A percentile compares a stretch with the other conserved stretches of the same genome.
These are phyloP conservation scores for Trichoderma gamsii DNA, from an alignment of 495 filamentous ascomycete genomes.

Conservation along the genomic window DNA sequence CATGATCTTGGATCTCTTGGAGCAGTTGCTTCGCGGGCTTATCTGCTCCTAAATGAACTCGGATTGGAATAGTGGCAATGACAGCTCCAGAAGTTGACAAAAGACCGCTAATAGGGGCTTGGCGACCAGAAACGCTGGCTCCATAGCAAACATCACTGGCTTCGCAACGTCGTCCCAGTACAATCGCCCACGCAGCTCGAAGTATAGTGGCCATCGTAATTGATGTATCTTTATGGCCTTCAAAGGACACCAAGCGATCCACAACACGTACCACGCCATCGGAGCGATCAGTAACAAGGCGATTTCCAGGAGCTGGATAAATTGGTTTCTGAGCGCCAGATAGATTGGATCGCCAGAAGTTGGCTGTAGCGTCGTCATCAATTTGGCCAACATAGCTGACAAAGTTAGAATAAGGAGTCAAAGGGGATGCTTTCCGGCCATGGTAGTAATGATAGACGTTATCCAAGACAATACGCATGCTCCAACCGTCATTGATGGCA, in stretches of 20 bases:
- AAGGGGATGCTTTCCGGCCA: background rate
- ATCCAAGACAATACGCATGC: constrained; percentile 5
- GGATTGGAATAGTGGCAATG: constrained; percentile 53
- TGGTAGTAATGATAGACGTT: background rate
- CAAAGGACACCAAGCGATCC: constrained; percentile 19
- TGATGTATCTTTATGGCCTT: constrained; percentile 26
- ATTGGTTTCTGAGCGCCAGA: constrained; percentile 27
- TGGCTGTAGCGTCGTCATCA: background rate
- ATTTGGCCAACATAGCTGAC: constrained; percentile 10
- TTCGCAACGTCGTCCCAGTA: constrained; percentile 31
- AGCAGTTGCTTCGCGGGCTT: constrained; percentile 20
- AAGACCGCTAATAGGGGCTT: constrained; percentile 39
- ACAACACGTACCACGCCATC: constrained; percentile 15
- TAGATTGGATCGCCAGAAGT: constrained; percentile 22
- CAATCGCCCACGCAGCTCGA: constrained; percentile 41
- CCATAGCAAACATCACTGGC: constrained; percentile 43
- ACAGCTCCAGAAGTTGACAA: constrained; percentile 46
- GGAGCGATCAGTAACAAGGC: background rate
- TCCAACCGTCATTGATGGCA: constrained; percentile 16
- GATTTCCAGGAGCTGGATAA: constrained; percentile 19
- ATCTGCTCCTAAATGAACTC: constrained; percentile 25
- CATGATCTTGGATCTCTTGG: constrained; percentile 29
- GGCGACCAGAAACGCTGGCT: constrained; percentile 43
- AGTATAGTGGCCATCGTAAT: constrained; percentile 40
- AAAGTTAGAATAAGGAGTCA: constrained; percentile 5